Percentiles rank a stretch among this genome's conserved stretches.
Evolutionary conservation across 2,329 filamentous ascomycete genomes (phyloP).

Genomic region (Bipolaris victoriae): DNA sequence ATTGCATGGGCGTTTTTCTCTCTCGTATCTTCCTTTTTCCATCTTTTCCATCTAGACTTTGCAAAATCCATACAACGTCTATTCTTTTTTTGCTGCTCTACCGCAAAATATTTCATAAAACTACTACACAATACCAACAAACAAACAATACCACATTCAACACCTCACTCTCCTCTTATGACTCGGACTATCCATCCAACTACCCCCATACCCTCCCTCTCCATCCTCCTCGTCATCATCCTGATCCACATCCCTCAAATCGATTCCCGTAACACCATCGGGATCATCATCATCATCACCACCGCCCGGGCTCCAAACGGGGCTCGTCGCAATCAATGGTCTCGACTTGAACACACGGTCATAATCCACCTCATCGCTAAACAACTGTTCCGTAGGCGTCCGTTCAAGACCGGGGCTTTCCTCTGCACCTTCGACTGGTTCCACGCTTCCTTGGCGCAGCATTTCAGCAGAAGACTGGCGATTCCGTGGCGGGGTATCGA

Average conservation of each 20-base stretch:
- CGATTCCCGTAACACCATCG: conserved; percentile 15
- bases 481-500: conserved; percentile 60
- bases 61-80: not conserved
- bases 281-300: conserved; percentile 24
- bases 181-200: conserved; percentile 43
- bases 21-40: not conserved
- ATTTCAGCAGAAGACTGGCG: conserved; percentile 23
- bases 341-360: conserved; percentile 84
- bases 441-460: conserved; percentile 16
- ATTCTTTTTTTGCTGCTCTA: no score
- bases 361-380: conserved; percentile 74
- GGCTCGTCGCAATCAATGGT: conserved; percentile 80
- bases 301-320: conserved; percentile 53
- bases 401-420: conserved; percentile 29
- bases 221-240: conserved; percentile 37
- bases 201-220: conserved; percentile 32
- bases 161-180: conserved; percentile 10
- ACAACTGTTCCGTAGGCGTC: conserved; percentile 70
- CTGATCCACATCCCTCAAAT: conserved; percentile 25
- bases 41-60: not conserved
- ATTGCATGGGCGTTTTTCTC: conserved; percentile 10
- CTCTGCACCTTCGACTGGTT: conserved; percentile 18
- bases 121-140: not conserved
- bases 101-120: no score
- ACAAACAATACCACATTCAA: not conserved